These are phyloP conservation scores for Suhomyces coccinellae DNA, from an alignment of 1,139 yeast species.

Conservation along the genomic window DNA sequence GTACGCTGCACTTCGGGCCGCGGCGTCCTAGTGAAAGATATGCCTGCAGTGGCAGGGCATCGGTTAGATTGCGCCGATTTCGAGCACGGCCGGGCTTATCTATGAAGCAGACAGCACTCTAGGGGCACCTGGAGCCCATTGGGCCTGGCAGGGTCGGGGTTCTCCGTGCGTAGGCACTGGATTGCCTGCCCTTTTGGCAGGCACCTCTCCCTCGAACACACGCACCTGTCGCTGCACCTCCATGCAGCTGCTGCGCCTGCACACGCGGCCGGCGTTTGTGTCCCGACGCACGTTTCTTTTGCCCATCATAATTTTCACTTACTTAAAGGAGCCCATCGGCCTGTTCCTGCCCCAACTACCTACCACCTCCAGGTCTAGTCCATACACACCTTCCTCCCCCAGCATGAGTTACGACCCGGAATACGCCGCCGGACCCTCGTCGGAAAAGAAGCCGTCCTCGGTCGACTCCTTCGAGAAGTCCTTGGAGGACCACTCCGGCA, in stretches of 20 bases:
- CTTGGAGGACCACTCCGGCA: conserved; percentile 24
- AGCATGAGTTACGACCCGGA: conserved; percentile 16
- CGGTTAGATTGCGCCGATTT: too few relatives aligned
- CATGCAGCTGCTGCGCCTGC: too few relatives aligned
- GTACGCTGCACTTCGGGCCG: not conserved
- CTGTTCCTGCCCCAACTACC: not conserved
- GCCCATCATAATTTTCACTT: conserved; percentile 9
- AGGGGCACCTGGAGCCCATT: too few relatives aligned
- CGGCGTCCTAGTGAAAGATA: too few relatives aligned
- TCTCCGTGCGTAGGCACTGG: too few relatives aligned
- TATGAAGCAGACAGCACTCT: too few relatives aligned
- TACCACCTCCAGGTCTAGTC: not conserved
- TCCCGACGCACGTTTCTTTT: conserved; percentile 8
- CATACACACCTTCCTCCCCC: not conserved
- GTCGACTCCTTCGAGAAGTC: conserved; percentile 29
- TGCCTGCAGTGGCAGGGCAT: too few relatives aligned
- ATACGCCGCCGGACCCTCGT: conserved; percentile 8
- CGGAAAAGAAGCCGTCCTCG: conserved; percentile 19
- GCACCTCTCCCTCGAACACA: too few relatives aligned
- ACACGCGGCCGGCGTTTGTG: conserved; percentile 1
- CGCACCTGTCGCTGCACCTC: too few relatives aligned
- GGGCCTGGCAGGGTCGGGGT: not conserved
- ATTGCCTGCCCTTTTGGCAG: too few relatives aligned
- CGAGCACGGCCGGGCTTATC: too few relatives aligned
- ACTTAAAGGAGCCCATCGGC: conserved; percentile 1